Percentiles rank a stretch among this genome's conserved stretches.
These are phyloP conservation scores for Boeremia exigua DNA, from an alignment of 2,329 filamentous ascomycete genomes.

Conservation along the genomic window DNA sequence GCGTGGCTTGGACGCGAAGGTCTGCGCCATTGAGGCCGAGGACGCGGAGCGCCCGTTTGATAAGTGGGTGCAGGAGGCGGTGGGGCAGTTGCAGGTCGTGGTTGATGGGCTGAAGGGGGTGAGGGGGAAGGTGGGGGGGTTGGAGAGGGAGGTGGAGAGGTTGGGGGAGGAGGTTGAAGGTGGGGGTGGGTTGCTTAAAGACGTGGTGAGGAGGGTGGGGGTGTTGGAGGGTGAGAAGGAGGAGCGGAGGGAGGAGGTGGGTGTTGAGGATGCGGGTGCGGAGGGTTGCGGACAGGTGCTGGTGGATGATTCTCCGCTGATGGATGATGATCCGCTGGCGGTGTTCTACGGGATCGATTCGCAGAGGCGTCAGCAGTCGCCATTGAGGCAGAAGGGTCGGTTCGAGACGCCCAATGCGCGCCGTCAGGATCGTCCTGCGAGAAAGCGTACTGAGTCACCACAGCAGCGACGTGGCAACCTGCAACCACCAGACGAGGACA, in stretches of 20 bases:
- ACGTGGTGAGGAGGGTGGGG: conserved; percentile 18
- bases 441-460: neutral
- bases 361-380: neutral
- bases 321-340: neutral
- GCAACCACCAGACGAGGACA: neutral
- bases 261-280: neutral
- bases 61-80: conserved; percentile 24
- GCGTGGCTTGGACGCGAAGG: conserved; percentile 25
- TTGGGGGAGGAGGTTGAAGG: conserved; percentile 19
- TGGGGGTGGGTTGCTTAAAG: conserved; percentile 2
- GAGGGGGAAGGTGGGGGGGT: conserved; percentile 24
- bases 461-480: neutral
- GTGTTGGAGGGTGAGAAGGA: conserved; percentile 19
- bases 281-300: neutral
- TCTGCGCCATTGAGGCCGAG: conserved; percentile 34
- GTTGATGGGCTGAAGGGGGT: conserved; percentile 25
- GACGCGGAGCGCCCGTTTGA: conserved; percentile 29
- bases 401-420: neutral
- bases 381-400: neutral
- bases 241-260: conserved; percentile 3
- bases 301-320: neutral
- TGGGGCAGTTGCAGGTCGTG: conserved; percentile 19
- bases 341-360: conserved; percentile 10
- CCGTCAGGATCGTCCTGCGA: neutral
- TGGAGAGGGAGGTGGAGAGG: conserved; percentile 12